A percentile compares a stretch with the other conserved stretches of the same genome.
Conservation (phyloP, 2,329 filamentous ascomycete genomes). For the Phialophora macrospora region DNA sequence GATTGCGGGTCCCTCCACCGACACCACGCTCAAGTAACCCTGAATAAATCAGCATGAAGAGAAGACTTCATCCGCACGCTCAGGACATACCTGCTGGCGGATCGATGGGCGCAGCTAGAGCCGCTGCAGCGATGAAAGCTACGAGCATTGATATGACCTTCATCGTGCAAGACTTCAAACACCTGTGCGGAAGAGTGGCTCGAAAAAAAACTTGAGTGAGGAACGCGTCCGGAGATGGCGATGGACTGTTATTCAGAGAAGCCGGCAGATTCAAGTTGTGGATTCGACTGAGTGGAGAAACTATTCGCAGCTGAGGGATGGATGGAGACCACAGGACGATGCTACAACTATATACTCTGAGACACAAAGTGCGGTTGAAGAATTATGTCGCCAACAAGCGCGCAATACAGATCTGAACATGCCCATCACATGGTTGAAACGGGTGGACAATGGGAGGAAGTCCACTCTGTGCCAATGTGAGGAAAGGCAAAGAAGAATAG, state of each 20-base stretch:
- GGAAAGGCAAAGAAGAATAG: background rate
- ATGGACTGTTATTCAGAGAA: background rate
- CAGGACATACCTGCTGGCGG: slow-evolving; percentile 1
- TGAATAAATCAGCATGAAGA: no score
- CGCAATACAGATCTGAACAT: slow-evolving; percentile 4
- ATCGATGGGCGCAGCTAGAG: slow-evolving; percentile 10
- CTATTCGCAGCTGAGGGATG: background rate
- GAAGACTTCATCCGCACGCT: background rate
- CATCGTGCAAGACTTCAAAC: background rate
- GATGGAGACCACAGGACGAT: slow-evolving; percentile 4
- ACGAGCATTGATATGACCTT: slow-evolving; percentile 8
- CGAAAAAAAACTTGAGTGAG: no score
- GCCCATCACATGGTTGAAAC: slow-evolving; percentile 14
- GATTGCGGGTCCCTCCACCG: background rate
- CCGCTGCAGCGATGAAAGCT: slow-evolving; percentile 6
- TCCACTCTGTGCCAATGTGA: background rate
- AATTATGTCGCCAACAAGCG: background rate
- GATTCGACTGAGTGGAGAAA: background rate
- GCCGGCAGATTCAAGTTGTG: background rate
- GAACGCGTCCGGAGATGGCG: background rate
- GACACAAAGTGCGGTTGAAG: background rate
- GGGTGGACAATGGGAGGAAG: background rate
- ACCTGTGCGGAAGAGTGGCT: no score
- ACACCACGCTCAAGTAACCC: background rate
- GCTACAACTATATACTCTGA: slow-evolving; percentile 1